Evolutionary conservation across 176 grass and related monocot species (phyloP).

Genomic region (Aegilops speltoides): DNA sequence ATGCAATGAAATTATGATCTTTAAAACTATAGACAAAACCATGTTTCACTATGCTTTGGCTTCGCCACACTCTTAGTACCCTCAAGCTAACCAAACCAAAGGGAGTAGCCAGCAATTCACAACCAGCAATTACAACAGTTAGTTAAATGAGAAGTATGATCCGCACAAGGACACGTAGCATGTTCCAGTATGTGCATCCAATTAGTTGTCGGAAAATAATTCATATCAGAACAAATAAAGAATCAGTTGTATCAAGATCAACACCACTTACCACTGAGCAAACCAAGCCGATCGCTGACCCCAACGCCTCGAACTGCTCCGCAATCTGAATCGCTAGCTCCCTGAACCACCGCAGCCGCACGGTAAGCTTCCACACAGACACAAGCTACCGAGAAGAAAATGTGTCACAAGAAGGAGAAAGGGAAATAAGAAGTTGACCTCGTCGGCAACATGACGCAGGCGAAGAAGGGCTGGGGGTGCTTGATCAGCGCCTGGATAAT

Average conservation of each 20-base stretch:
- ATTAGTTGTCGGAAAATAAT: background rate
- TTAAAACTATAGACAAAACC: background rate
- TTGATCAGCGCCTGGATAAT: constrained; percentile 70
- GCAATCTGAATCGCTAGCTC: constrained; percentile 92
- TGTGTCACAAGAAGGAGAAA: background rate
- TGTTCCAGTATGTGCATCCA: background rate
- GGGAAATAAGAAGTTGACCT: constrained; percentile 31
- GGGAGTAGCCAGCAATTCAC: constrained; percentile 3
- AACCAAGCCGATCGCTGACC: constrained; percentile 61
- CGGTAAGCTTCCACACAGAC: background rate
- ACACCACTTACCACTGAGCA: constrained; percentile 68
- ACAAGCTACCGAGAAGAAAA: background rate
- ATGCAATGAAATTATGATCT: background rate
- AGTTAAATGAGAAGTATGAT: background rate
- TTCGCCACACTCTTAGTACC: background rate
- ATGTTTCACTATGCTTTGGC: background rate
- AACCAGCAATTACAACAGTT: background rate
- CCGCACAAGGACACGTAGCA: background rate
- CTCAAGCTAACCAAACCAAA: background rate
- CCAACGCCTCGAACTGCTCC: constrained; percentile 81
- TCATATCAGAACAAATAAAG: background rate
- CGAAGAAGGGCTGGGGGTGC: constrained; percentile 58
- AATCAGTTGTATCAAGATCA: background rate
- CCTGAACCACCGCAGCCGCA: constrained; percentile 27
- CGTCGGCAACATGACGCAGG: constrained; percentile 64